Percentiles rank a stretch among this genome's conserved stretches.
Evolutionary conservation across 176 grass and related monocot species (phyloP).

Genomic region (Dendrocalamus sinicus): DNA sequence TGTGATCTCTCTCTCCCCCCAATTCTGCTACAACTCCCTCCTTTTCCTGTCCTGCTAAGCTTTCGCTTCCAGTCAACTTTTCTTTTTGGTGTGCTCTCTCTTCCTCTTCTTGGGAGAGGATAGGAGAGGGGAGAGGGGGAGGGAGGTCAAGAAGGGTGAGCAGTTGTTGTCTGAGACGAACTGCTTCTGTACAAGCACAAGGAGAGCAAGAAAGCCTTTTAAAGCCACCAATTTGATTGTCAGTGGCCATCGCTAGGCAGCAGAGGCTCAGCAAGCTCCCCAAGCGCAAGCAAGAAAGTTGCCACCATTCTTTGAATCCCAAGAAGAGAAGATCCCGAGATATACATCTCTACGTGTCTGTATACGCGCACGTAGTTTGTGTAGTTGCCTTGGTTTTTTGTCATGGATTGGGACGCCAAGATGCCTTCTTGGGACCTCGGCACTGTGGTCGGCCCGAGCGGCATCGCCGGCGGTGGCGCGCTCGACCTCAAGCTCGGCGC

Average conservation of each 20-base stretch:
- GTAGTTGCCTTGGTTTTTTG: not conserved
- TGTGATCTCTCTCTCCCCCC: slow-evolving; percentile 11
- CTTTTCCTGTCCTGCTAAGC: slow-evolving; percentile 22
- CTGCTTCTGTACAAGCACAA: not conserved
- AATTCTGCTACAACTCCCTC: not conserved
- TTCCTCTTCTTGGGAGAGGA: not conserved
- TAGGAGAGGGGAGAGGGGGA: not conserved
- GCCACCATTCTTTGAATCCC: not conserved
- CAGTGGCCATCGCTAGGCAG: not conserved
- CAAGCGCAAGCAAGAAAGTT: not conserved
- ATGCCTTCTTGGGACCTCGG: slow-evolving; percentile 69
- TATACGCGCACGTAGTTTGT: not conserved
- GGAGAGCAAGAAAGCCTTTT: slow-evolving; percentile 10
- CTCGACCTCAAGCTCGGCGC: slow-evolving; percentile 82
- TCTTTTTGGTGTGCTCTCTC: slow-evolving; percentile 15
- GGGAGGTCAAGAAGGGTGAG: not conserved
- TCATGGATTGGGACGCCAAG: slow-evolving; percentile 84
- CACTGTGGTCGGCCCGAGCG: slow-evolving; percentile 56
- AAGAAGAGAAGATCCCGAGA: slow-evolving; percentile 15
- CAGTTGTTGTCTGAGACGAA: slow-evolving; percentile 2
- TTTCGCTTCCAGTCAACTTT: slow-evolving; percentile 55
- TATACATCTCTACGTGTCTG: not conserved
- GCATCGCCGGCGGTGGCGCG: not conserved
- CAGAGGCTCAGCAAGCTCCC: not conserved
- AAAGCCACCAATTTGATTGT: not conserved